These are phyloP conservation scores for Diaporthe sp. DNA, from an alignment of 2,329 filamentous ascomycete genomes.

Conservation along the genomic window DNA sequence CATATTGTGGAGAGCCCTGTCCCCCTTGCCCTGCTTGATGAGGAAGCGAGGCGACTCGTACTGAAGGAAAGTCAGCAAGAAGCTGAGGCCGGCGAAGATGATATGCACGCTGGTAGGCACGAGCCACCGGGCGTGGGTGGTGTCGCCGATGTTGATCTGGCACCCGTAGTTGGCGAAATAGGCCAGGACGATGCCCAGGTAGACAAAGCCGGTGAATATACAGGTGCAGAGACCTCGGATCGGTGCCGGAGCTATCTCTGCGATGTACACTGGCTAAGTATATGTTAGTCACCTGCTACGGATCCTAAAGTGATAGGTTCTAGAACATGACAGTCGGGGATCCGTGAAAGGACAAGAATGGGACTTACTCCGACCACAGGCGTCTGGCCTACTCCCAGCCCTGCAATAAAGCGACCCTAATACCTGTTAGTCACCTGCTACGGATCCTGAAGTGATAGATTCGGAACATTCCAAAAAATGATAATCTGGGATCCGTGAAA, in stretches of 20 bases:
- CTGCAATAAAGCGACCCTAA: constrained; percentile 72
- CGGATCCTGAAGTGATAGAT: too few species aligned
- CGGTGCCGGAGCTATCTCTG: constrained; percentile 78
- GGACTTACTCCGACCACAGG: constrained; percentile 67
- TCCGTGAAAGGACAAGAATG: too few species aligned
- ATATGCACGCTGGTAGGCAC: constrained; percentile 82
- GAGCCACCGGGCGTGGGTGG: constrained; percentile 64
- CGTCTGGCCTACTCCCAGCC: constrained; percentile 76
- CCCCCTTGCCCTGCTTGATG: constrained; percentile 73
- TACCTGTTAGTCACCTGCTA: too few species aligned
- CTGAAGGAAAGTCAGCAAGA: constrained; percentile 77
- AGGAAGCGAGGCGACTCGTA: constrained; percentile 80
- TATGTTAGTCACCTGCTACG: too few species aligned
- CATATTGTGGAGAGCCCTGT: constrained; percentile 70
- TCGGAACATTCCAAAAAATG: too few species aligned
- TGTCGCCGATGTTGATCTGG: constrained; percentile 62
- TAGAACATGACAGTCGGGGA: too few species aligned
- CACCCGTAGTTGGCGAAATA: constrained; percentile 82
- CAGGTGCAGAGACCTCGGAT: constrained; percentile 82
- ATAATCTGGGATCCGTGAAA: too few species aligned
- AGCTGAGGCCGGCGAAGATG: constrained; percentile 82
- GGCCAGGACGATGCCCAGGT: constrained; percentile 82
- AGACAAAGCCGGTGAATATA: constrained; percentile 79
- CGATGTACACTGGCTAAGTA: constrained; percentile 74
- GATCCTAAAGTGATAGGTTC: too few species aligned